A percentile compares a stretch with the other conserved stretches of the same genome.
Evolutionary conservation across 2,329 filamentous ascomycete species (phyloP).

Genomic region (Talaromyces sp.): DNA sequence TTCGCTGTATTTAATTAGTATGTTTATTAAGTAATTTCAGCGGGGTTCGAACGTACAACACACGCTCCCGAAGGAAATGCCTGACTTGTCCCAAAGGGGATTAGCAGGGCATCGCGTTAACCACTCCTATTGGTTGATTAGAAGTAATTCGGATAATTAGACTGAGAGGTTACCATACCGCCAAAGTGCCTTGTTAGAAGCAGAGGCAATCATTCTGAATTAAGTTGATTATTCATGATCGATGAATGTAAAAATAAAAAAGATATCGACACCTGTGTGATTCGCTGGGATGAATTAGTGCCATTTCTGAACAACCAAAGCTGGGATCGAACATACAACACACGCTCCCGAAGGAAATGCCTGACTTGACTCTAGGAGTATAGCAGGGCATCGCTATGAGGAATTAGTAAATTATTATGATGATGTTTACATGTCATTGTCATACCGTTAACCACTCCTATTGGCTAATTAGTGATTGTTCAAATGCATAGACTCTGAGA

Average conservation of each 20-base stretch:
- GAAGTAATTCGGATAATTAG: no score
- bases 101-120: no score
- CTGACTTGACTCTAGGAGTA: background rate
- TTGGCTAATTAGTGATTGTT: no score
- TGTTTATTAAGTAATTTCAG: fast-evolving
- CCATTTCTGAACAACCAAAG: no score
- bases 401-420: background rate
- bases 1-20: background rate
- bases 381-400: background rate
- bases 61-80: background rate
- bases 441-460: background rate
- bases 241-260: background rate
- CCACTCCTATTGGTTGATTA: no score
- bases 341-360: constrained; percentile 1
- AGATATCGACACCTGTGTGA: background rate
- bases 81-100: background rate
- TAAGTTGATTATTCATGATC: no score
- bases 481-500: no score
- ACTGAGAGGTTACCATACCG: no score
- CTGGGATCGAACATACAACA: background rate
- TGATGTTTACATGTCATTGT: background rate
- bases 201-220: no score
- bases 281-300: background rate
- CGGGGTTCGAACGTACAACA: background rate
- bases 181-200: no score